phyloP scores from a whole-genome alignment of 352 stramenopile species.

The Phytophthora meadii region DNA sequence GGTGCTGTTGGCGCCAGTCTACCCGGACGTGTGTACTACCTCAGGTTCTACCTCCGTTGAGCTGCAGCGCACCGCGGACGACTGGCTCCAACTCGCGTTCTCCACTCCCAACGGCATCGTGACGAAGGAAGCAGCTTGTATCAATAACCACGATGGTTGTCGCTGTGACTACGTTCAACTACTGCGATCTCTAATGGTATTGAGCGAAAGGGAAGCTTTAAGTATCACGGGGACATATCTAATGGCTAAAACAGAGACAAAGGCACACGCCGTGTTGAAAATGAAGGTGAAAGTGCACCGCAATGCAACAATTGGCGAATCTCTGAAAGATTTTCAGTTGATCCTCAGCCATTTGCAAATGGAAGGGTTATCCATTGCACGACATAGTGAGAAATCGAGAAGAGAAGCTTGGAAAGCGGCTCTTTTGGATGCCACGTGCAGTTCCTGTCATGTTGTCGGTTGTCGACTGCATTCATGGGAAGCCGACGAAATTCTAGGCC shows the following conservation, averaged over 20 bases:
- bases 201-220: conserved; percentile 45
- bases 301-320: conserved; percentile 14
- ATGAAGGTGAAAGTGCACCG: conserved; percentile 48
- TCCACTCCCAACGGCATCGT: conserved; percentile 18
- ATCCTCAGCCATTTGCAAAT: conserved; percentile 60
- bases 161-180: conserved; percentile 57
- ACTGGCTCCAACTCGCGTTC: conserved; percentile 47
- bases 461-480: conserved; percentile 48
- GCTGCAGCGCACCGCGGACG: conserved; percentile 35
- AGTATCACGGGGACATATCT: conserved; percentile 46
- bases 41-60: conserved; percentile 11
- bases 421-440: conserved; percentile 38
- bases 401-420: conserved; percentile 5
- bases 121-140: conserved; percentile 46
- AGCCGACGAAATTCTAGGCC: conserved; percentile 4
- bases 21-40: conserved; percentile 18
- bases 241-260: conserved; percentile 13
- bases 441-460: conserved; percentile 62
- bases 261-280: conserved; percentile 52
- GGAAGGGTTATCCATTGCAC: conserved; percentile 35
- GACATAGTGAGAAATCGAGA: conserved; percentile 16
- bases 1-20: conserved; percentile 35
- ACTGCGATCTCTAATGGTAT: conserved; percentile 46
- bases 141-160: conserved; percentile 42
- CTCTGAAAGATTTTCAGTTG: conserved; percentile 56